Conservation (phyloP, 2,329 filamentous ascomycete genomes). For the Lomentospora prolificans region DNA sequence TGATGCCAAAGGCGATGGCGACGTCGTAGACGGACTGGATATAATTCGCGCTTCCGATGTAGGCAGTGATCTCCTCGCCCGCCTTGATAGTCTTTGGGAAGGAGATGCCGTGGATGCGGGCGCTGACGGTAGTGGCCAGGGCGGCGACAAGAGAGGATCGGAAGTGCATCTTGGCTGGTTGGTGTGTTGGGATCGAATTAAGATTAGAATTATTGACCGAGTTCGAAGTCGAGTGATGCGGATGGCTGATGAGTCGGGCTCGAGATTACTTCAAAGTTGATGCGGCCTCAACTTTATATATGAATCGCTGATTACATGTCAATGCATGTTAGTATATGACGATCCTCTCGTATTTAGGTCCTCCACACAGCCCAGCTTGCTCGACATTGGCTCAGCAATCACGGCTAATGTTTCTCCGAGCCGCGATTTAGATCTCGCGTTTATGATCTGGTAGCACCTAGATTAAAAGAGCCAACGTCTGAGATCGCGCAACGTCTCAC, state of each 20-base stretch:
- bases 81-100: slow-evolving; percentile 29
- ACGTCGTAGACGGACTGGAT: slow-evolving; percentile 34
- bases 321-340: background rate
- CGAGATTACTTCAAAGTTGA: too few relatives aligned
- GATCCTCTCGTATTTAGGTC: background rate
- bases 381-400: background rate
- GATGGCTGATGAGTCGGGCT: too few relatives aligned
- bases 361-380: background rate
- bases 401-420: background rate
- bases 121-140: slow-evolving; percentile 19
- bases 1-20: slow-evolving; percentile 31
- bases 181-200: background rate
- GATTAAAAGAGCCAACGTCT: too few relatives aligned
- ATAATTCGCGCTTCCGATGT: slow-evolving; percentile 30
- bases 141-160: slow-evolving; percentile 10
- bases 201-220: background rate
- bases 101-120: slow-evolving; percentile 32
- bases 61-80: slow-evolving; percentile 25
- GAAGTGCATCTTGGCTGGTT: slow-evolving; percentile 1
- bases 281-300: too few relatives aligned
- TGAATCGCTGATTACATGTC: too few relatives aligned
- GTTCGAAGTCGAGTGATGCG: background rate
- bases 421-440: too few relatives aligned
- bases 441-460: too few relatives aligned
- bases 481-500: too few relatives aligned